Evolutionary conservation across 208 protist genomes (phyloP), one percentile per base, ranked within the genome.

Genomic region (Trypanosoma scelopori): DNA sequence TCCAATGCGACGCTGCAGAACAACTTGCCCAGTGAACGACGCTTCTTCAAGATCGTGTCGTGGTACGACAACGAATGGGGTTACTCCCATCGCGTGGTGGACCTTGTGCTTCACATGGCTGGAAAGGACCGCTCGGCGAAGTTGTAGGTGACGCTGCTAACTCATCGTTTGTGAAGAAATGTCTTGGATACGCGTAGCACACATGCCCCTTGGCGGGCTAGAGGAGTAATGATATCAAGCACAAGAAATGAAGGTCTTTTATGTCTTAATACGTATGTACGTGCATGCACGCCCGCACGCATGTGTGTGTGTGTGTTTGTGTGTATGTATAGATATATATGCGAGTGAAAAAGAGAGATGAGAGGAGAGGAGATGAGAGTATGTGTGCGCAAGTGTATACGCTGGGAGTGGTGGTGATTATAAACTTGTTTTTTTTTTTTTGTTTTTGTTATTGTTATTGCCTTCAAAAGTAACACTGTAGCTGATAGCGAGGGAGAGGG

Each of bases 51-150:
- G 94, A 66, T 99, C 46, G 85, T 99, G 49, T 85, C 97, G 6
- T 99, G 98, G 98, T 99, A 99, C 81, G 99, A 99, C 82, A 99
- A 99, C 88, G 98, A 99, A 85, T 98, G 84, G 82, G 98, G 98
- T 53, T 99, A 99, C 87, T 98, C 94, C 55, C 91, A 97, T 92
- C 94, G 98, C 66, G 96, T 99, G 22, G 84, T 99, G 65, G 98
- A 99, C 77, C 90, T 99, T 51, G 67, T 99, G 32, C 57, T 67
- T 56, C 85, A 89, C 78, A 96, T 94, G 76, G 80, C 75, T 27
- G 47, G 70, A 30, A 81, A 82, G 76, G 84, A 91, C 69, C 52
- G 69, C 57, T 25, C 72, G 2, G 59, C 84, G n/a, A 86, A 87
- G 78, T 74, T 90, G 18, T 90, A 85, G 69, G 37, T 16, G 13